phyloP scores from a whole-genome alignment of 768 basidiomycete species.

The Rhizopogon roseolus region DNA sequence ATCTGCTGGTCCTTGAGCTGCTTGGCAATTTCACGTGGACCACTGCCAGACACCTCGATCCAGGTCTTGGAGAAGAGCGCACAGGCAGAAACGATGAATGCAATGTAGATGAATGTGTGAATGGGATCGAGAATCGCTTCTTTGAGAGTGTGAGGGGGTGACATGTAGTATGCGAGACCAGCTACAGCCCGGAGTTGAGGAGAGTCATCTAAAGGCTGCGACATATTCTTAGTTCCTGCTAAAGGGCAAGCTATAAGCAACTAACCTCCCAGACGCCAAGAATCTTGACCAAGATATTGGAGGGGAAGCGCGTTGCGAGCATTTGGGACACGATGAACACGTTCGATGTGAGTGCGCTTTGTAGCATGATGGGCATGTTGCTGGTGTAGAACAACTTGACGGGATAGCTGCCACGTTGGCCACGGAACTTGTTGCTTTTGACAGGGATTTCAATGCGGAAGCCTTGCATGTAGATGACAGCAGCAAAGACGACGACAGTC shows the following conservation, averaged over 20 bases:
- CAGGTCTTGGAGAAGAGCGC: conserved; percentile 99
- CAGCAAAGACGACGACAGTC: conserved; percentile 86
- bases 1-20: conserved; percentile 98
- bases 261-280: conserved; percentile 98
- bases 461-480: conserved; percentile 97
- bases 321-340: conserved; percentile 97
- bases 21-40: conserved; percentile 94
- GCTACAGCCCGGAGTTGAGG: conserved; percentile 87
- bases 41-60: conserved; percentile 97
- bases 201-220: conserved; percentile 87
- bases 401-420: conserved; percentile 94
- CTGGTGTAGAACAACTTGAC: conserved; percentile 98
- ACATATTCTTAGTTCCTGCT: conserved; percentile 1
- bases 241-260: background rate
- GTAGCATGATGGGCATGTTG: conserved; percentile 99
- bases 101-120: conserved; percentile 86
- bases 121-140: conserved; percentile 89
- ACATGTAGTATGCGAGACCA: conserved; percentile 97
- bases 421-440: conserved; percentile 93
- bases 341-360: conserved; percentile 88
- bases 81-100: conserved; percentile 90
- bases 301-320: conserved; percentile 88
- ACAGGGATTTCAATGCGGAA: conserved; percentile 99
- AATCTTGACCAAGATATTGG: conserved; percentile 83
- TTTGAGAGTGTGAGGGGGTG: conserved; percentile 90